Evolutionary conservation across 805 yeast genomes (phyloP), one percentile per base, ranked within the genome.

Genomic region (Tanozyma kutaoensis): DNA sequence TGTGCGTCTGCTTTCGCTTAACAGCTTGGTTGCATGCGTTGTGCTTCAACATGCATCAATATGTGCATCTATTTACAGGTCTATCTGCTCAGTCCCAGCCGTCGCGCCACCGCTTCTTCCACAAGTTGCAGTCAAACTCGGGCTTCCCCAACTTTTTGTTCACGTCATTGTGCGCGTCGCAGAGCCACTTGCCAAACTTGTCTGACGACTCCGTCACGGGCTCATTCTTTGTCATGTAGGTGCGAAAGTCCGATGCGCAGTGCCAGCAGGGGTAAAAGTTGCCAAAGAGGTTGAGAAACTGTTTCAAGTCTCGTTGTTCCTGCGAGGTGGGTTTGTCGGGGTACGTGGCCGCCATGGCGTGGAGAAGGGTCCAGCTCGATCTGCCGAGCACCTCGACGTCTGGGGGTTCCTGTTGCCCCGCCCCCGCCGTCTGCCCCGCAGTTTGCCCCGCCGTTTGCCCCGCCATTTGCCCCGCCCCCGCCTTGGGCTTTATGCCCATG

Each of bases 131-230:
- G 46, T 88, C 85, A 46, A 91, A 91, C 30, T 58, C 59, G 5
- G 81, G 82, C 52, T 91, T 91, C 1, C 94, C 93, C 15, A 88
- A 48, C 48, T 85, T 86, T 12, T 48, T 59, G 50, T 91, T 91
- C n/a, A 91, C 97, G 20, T 69, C 80, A 45, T 91, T 91, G 53
- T 91, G 98, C 2, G 97, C 97, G 34, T 74, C 79, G 54, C 97
- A 91, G 29, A 91, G 55, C 98, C 98, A 91, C 39, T 52, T 60
- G 1, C 95, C 93, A 41, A 91, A 71, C 29, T 71, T 77, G 28
- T 84, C 94, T 38, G 80, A 82, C 4, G 69, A 66, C 12, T 54
- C 58, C 3, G 73, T 78, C 30, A 57, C 59, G 12, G 82, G 80
- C 39, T 66, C 72, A 22, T 62, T 48, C 28, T 50, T 55, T 7